Conservation (phyloP, 1,284 basidiomycete genomes). For the Boletus sp. region DNA sequence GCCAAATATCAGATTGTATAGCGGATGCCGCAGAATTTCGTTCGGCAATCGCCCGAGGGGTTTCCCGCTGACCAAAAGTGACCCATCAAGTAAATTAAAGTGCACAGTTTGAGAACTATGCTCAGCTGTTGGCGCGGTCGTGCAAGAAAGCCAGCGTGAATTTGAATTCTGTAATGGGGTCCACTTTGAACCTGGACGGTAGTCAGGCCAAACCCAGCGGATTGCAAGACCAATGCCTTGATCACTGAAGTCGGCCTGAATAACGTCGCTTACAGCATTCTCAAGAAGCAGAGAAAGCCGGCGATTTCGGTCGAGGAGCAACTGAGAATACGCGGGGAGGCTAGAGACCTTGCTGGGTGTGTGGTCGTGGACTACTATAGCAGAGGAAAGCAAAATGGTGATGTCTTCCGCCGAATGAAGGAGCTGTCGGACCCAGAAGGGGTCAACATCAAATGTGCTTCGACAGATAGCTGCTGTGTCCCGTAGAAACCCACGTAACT, state of each 20-base stretch:
- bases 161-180: conserved; percentile 20
- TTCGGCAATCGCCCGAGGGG: conserved; percentile 37
- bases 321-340: neutral
- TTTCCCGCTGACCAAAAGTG: conserved; percentile 41
- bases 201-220: conserved; percentile 35
- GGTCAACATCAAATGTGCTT: conserved; percentile 3
- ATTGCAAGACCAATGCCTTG: conserved; percentile 37
- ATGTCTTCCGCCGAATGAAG: neutral
- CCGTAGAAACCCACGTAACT: neutral
- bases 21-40: conserved; percentile 24
- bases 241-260: conserved; percentile 7
- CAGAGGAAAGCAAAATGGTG: neutral
- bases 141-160: conserved; percentile 37
- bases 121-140: conserved; percentile 12
- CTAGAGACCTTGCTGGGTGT: neutral
- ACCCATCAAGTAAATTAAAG: conserved; percentile 40
- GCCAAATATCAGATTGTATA: conserved; percentile 30
- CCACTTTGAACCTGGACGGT: conserved; percentile 35
- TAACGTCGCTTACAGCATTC: neutral
- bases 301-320: conserved; percentile 26
- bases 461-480: neutral
- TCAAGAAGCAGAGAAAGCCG: conserved; percentile 21
- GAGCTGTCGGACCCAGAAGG: neutral
- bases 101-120: conserved; percentile 29
- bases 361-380: neutral